Conservation (phyloP, 371 early-diverging fungal genomes). For the Saksenaea vasiformis region DNA sequence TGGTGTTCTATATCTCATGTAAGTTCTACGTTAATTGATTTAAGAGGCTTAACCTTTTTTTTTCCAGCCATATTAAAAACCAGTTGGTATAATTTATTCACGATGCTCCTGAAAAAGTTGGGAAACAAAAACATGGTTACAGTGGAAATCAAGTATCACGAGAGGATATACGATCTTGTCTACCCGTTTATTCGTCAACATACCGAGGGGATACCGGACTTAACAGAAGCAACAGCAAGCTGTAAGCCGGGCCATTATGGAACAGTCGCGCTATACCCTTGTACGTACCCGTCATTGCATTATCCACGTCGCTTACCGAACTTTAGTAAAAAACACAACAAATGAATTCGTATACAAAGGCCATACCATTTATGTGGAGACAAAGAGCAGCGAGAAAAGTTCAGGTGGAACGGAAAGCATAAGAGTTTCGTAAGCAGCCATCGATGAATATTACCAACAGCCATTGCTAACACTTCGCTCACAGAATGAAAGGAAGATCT, state of each 20-base stretch:
- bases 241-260: constrained; percentile 10
- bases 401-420: not conserved
- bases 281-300: constrained; percentile 14
- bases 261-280: constrained; percentile 26
- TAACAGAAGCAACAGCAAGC: constrained; percentile 14
- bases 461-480: not conserved
- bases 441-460: not conserved
- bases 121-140: not conserved
- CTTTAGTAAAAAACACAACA: constrained; percentile 12
- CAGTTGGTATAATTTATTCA: constrained; percentile 20
- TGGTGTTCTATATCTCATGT: constrained; percentile 33
- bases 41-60: not conserved
- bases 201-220: constrained; percentile 12
- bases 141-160: constrained; percentile 12
- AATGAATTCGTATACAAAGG: constrained; percentile 30
- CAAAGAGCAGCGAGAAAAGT: not conserved
- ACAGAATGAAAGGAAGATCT: constrained; percentile 26
- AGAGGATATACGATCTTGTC: constrained; percentile 23
- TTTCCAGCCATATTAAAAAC: constrained; percentile 32
- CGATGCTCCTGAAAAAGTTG: constrained; percentile 9
- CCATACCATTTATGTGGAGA: constrained; percentile 9
- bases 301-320: not conserved
- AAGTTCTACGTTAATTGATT: not conserved
- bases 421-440: constrained; percentile 14
- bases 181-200: constrained; percentile 17